These are phyloP conservation scores for Cryphonectria japonica DNA, from an alignment of 2,329 filamentous ascomycete species.

Conservation along the genomic window DNA sequence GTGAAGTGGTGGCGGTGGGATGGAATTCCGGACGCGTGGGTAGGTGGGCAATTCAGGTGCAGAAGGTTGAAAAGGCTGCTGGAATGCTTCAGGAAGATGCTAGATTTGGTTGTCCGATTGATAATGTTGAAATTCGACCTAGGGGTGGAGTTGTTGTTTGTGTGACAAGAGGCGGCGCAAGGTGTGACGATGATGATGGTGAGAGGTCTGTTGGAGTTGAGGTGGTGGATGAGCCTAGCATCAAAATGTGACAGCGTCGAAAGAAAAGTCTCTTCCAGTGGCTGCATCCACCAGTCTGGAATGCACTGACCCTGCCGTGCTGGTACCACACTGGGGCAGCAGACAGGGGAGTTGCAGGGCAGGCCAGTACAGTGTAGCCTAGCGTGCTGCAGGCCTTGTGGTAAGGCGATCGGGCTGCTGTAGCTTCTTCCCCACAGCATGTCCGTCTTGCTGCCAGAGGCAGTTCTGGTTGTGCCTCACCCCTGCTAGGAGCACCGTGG, in stretches of 20 bases:
- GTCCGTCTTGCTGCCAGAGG: not conserved
- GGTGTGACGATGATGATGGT: constrained; percentile 3
- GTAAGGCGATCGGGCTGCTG: not conserved
- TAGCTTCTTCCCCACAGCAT: constrained; percentile 3
- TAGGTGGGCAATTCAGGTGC: not conserved
- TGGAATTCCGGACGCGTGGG: not conserved
- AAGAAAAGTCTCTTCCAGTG: constrained; percentile 23
- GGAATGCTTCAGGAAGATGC: not conserved
- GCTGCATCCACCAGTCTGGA: not conserved
- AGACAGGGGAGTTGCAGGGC: not conserved
- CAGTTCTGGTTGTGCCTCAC: not conserved
- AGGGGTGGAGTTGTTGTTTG: not conserved
- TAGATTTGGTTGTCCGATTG: not conserved
- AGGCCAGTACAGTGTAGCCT: not conserved
- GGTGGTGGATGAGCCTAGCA: constrained; percentile 4
- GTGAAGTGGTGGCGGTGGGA: constrained; percentile 1
- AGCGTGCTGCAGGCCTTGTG: not conserved
- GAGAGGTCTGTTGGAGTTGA: not conserved
- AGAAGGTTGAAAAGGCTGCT: not conserved
- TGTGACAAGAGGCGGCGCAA: constrained; percentile 3
- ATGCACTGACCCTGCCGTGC: not conserved
- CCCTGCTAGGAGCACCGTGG: not conserved
- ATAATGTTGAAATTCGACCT: not conserved
- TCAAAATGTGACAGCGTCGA: constrained; percentile 15
- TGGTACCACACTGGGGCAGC: not conserved